These are phyloP conservation scores for Aegle marmelos DNA, from an alignment of 345 rosid genomes.

Conservation along the genomic window DNA sequence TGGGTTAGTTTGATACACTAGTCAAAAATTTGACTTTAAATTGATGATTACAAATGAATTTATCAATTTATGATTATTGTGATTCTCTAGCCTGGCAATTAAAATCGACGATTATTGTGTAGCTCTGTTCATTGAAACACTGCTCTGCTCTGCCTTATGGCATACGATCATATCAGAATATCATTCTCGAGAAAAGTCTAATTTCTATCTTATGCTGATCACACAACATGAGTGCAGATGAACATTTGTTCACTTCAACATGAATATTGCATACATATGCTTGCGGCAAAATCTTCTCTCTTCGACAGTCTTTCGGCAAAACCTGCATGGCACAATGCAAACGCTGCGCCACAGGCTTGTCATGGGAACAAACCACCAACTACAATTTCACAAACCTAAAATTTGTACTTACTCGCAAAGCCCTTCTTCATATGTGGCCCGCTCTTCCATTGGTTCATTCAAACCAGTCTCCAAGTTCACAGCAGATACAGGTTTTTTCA, in stretches of 20 bases:
- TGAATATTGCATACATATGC: background rate
- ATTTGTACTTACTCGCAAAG: background rate
- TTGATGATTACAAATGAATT: background rate
- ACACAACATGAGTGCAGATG: background rate
- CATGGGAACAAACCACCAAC: background rate
- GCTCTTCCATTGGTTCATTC: background rate
- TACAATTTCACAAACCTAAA: background rate
- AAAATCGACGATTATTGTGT: background rate
- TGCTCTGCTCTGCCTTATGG: background rate
- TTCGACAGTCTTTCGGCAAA: background rate
- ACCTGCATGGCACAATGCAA: background rate
- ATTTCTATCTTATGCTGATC: background rate
- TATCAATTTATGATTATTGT: too few relatives aligned
- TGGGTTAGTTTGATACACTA: background rate
- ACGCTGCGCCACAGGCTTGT: background rate
- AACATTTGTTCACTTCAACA: background rate
- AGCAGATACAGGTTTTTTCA: conserved; percentile 1
- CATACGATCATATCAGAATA: background rate
- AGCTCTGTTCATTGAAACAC: background rate
- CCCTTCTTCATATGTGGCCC: conserved; percentile 8
- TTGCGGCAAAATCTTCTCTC: background rate
- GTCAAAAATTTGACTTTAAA: background rate
- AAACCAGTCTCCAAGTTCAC: conserved; percentile 8
- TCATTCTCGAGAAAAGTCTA: background rate
- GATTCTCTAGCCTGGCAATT: too few relatives aligned